Conservation (phyloP, 768 basidiomycete species). For the Hortiboletus campestris region DNA sequence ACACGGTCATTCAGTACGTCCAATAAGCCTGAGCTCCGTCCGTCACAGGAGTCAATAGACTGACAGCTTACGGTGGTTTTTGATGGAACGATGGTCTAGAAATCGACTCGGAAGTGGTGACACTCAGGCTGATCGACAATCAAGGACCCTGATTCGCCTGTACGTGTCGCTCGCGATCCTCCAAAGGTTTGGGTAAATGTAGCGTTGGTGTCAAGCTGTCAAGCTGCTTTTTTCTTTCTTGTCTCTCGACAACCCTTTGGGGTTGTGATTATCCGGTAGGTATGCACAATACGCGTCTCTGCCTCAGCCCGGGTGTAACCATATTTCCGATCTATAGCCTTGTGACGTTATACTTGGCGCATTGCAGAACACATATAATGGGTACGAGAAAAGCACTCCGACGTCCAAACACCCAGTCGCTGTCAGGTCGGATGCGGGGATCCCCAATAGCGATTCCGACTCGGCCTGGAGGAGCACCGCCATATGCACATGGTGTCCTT, state of each 20-base stretch:
- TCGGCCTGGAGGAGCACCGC: too few relatives aligned
- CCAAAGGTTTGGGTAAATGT: background rate
- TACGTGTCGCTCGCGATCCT: background rate
- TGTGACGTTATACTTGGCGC: too few relatives aligned
- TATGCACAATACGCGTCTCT: too few relatives aligned
- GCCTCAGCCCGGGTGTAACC: too few relatives aligned
- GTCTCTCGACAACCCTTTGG: background rate
- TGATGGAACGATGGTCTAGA: background rate
- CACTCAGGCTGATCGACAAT: background rate
- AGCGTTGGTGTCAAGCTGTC: background rate
- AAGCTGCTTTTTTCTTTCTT: background rate
- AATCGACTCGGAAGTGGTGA: background rate
- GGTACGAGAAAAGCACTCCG: too few relatives aligned
- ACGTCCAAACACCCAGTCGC: too few relatives aligned
- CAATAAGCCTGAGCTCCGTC: too few relatives aligned
- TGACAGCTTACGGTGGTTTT: background rate
- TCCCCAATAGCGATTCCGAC: too few relatives aligned
- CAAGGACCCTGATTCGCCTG: background rate
- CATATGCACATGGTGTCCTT: too few relatives aligned
- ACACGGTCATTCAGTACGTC: background rate
- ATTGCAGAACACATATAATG: too few relatives aligned
- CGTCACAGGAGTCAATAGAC: background rate
- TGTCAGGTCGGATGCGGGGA: too few relatives aligned
- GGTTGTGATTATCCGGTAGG: too few relatives aligned
- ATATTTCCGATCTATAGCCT: background rate